A percentile compares a stretch with the other conserved stretches of the same genome.
phyloP scores from a whole-genome alignment of 2,329 filamentous ascomycete species.

The Penicillium olsonii region DNA sequence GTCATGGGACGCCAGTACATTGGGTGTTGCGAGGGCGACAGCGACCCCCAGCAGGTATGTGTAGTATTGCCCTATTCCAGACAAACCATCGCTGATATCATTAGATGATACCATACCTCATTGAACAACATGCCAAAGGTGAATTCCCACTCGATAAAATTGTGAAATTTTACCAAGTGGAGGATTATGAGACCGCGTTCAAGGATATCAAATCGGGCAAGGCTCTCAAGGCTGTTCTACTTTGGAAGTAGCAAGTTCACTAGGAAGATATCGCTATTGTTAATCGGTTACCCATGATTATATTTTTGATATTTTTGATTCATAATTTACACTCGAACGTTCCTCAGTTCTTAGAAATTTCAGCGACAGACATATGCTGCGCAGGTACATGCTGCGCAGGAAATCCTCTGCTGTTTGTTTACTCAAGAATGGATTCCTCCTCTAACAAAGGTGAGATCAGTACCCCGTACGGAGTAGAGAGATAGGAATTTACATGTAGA shows the following conservation, averaged over 20 bases:
- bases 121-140: slow-evolving; percentile 51
- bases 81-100: not conserved
- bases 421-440: too few species aligned
- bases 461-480: too few species aligned
- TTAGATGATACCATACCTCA: slow-evolving; percentile 43
- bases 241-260: slow-evolving; percentile 19
- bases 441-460: too few species aligned
- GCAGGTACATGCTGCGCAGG: too few species aligned
- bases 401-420: too few species aligned
- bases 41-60: slow-evolving; percentile 19
- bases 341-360: too few species aligned
- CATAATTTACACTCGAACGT: too few species aligned
- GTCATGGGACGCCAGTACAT: slow-evolving; percentile 22
- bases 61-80: not conserved
- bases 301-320: too few species aligned
- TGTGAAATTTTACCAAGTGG: slow-evolving; percentile 46
- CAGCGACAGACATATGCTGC: too few species aligned
- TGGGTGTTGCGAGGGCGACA: slow-evolving; percentile 24
- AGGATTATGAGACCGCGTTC: slow-evolving; percentile 26
- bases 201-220: slow-evolving; percentile 29
- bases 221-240: slow-evolving; percentile 31
- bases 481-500: too few species aligned
- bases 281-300: too few species aligned
- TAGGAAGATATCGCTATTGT: too few species aligned
- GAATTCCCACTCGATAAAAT: slow-evolving; percentile 52